These are phyloP conservation scores for Citrullus colocynthis DNA, from an alignment of 306 rosid genomes.

Conservation along the genomic window DNA sequence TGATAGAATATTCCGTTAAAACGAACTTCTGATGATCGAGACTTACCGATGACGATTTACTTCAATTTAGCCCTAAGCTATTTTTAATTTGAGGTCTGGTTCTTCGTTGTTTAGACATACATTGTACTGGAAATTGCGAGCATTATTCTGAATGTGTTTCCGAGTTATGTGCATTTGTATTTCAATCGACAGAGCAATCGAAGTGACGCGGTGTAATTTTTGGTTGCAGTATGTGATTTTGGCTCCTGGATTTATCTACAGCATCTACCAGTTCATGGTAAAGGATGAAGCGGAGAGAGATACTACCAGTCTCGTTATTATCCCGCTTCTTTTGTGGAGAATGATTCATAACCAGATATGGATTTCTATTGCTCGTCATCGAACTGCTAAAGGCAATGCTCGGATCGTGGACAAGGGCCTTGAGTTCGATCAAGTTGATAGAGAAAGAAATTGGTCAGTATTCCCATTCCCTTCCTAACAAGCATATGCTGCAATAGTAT, in stretches of 20 bases:
- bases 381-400: conserved; percentile 12
- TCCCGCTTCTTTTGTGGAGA: conserved; percentile 17
- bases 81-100: background rate
- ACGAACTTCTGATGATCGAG: background rate
- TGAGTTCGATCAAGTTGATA: conserved; percentile 26
- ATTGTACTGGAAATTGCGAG: background rate
- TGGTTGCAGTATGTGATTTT: conserved; percentile 9
- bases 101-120: background rate
- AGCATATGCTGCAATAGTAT: background rate
- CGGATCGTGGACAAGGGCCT: conserved; percentile 21
- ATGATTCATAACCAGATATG: conserved; percentile 25
- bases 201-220: background rate
- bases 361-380: conserved; percentile 22
- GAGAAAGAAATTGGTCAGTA: conserved; percentile 23
- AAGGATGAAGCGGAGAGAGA: conserved; percentile 13
- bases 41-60: background rate
- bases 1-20: background rate
- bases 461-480: background rate
- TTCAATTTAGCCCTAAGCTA: background rate
- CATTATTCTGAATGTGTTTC: background rate
- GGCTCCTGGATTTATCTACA: conserved; percentile 19
- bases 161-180: background rate
- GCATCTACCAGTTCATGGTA: conserved; percentile 9
- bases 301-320: background rate
- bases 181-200: background rate